phyloP scores from a whole-genome alignment of 2,329 filamentous ascomycete species.

The Fusarium bactridioides region DNA sequence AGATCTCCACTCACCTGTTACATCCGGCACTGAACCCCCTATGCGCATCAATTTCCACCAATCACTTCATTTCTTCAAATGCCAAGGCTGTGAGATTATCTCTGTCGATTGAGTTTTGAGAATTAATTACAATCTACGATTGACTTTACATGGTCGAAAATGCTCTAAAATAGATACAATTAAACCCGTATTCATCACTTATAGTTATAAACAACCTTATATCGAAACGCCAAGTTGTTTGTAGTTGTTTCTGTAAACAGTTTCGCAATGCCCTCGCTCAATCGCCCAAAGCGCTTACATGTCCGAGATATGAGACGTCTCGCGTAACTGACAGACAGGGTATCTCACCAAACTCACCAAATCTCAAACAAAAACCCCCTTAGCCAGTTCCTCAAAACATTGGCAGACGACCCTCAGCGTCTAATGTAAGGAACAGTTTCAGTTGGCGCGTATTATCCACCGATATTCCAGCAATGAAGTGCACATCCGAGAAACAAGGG shows the following conservation, averaged over 20 bases:
- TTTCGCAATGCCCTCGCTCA: not conserved
- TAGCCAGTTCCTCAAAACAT: not conserved
- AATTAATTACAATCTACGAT: not conserved
- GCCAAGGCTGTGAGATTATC: not conserved
- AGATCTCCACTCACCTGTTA: slow-evolving; percentile 39
- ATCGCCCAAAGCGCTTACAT: slow-evolving; percentile 19
- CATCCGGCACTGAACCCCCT: slow-evolving; percentile 27
- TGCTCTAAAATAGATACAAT: fast-evolving
- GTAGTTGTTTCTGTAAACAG: not conserved
- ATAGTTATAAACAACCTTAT: not conserved
- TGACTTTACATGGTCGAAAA: not conserved
- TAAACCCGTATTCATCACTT: fast-evolving
- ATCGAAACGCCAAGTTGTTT: not conserved
- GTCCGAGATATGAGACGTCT: slow-evolving; percentile 34
- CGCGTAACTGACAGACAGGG: slow-evolving; percentile 28
- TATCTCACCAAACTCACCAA: not conserved
- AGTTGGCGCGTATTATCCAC: slow-evolving; percentile 19
- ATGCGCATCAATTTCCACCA: slow-evolving; percentile 35
- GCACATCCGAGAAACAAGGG: slow-evolving; percentile 6
- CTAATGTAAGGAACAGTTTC: slow-evolving; percentile 34
- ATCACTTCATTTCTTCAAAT: not conserved
- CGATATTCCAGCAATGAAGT: slow-evolving; percentile 39
- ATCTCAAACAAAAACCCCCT: slow-evolving; percentile 11
- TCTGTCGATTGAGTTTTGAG: not conserved
- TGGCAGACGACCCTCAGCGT: slow-evolving; percentile 13